These are phyloP conservation scores for Arthrobotrys iridis DNA, from an alignment of 2,329 filamentous ascomycete genomes.

Conservation along the genomic window DNA sequence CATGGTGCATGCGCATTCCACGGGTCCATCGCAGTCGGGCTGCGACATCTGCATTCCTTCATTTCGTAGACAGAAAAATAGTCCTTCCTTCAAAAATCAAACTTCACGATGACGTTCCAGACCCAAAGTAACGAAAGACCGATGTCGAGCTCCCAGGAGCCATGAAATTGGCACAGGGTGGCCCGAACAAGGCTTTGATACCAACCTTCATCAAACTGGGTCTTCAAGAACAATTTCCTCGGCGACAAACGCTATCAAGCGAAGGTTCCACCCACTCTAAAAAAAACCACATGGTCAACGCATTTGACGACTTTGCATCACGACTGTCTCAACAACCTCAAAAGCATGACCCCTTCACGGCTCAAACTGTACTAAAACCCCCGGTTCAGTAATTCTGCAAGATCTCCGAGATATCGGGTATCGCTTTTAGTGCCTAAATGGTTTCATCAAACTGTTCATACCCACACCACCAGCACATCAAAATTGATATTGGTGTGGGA, in stretches of 20 bases:
- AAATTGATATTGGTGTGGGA: constrained; percentile 40
- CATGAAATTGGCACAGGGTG: constrained; percentile 44
- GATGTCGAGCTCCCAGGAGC: constrained; percentile 21
- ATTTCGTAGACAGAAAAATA: constrained; percentile 12
- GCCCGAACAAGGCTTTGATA: constrained; percentile 49
- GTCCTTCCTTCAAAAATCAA: background rate
- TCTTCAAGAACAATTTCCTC: constrained; percentile 38
- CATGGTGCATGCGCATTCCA: constrained; percentile 37
- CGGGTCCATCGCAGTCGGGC: constrained; percentile 37
- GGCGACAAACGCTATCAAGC: constrained; percentile 43
- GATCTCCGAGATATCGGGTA: constrained; percentile 54
- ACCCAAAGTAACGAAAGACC: constrained; percentile 15
- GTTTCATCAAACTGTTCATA: constrained; percentile 40
- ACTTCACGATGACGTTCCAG: constrained; percentile 20
- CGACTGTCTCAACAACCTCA: constrained; percentile 35
- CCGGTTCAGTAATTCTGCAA: constrained; percentile 41
- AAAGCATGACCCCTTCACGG: constrained; percentile 12
- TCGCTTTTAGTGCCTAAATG: constrained; percentile 44
- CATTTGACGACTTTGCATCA: constrained; percentile 33
- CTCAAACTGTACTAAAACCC: constrained; percentile 6
- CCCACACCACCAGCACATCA: constrained; percentile 4
- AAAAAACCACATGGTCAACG: constrained; percentile 54
- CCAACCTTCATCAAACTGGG: constrained; percentile 45
- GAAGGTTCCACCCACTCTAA: constrained; percentile 11
- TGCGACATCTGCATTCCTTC: constrained; percentile 17